Base-by-base conservation (phyloP, 148 eudicot species). In the Fallopia convolvulus region DNA sequence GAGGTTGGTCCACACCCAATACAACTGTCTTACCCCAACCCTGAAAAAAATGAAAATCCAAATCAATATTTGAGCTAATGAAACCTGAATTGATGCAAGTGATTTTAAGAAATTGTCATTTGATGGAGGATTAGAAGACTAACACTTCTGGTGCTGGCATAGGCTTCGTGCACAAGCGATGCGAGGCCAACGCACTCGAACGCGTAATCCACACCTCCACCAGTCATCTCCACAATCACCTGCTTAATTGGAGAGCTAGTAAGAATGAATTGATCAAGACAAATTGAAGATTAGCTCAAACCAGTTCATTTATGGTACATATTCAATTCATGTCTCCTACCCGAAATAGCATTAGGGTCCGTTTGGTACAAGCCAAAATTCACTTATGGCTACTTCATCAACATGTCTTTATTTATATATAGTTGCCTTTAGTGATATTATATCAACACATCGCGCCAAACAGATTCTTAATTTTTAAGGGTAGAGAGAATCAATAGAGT, bases 141-240 rank as follows among this genome's bases (percentile, higher is more conserved):
- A 18, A 90, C 97, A 89, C 84, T 85, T 80, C 93, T 76, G 77
- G 91, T 85, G 77, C 84, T 74, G 65, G 89, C 89, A 80, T 39
- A 92, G 61, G 97, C 93, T 81, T 92, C 97, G 3, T 84, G 83
- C 30, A 90, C 89, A 77, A 92, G 76, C 66, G 90, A 86, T 70
- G 90, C 77, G 81, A 78, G 52, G 55, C 94, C 97, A 77, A 90
- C 93, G 78, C 97, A 92, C 81, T 92, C 97, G 65, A 92, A 88
- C 79, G 92, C 86, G 61, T 88, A 92, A 72, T 92, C 97, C 48
- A 92, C 93, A 72, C 93, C 93, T 47, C 93, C 93, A 78, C 75
- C 82, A 9, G 97, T 90, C 90, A 92, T 87, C 80, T 90, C 92
- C 12, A 48, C 79, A 72, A 92, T 87, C 58, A 92, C 83, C 97